Conservation (phyloP, 1,284 basidiomycete species). For the Fomitopsis schrenkii region DNA sequence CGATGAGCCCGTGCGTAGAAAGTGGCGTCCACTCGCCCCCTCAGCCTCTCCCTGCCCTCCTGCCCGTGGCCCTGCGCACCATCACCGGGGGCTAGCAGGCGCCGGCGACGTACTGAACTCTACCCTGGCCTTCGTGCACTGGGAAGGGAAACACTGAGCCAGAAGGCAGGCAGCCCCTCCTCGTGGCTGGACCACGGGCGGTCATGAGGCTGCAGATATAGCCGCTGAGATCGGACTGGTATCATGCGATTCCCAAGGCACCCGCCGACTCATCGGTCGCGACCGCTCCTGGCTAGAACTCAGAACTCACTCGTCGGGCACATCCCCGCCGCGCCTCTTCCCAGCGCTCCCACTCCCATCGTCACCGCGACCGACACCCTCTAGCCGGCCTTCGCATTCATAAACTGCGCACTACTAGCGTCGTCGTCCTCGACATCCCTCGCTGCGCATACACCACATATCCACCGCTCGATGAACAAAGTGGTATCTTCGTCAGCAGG, state of each 20-base stretch:
- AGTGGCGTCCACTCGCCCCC: not conserved
- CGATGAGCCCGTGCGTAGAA: not conserved
- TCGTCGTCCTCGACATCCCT: not conserved
- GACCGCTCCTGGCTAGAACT: constrained; percentile 12
- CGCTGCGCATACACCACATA: not conserved
- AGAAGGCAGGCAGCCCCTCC: constrained; percentile 9
- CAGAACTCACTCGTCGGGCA: constrained; percentile 1
- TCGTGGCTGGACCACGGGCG: constrained; percentile 16
- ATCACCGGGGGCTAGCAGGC: not conserved
- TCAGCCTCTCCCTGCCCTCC: not conserved
- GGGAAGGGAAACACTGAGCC: constrained; percentile 10
- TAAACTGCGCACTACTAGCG: not conserved
- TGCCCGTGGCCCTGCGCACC: not conserved
- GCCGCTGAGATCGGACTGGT: constrained; percentile 32
- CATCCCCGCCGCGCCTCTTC: not conserved
- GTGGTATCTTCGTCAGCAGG: not conserved
- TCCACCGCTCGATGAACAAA: not conserved
- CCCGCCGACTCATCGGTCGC: constrained; percentile 14
- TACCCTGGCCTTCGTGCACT: constrained; percentile 11
- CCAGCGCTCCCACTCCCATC: not conserved
- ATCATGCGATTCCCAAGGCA: constrained; percentile 26
- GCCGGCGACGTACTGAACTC: constrained; percentile 1
- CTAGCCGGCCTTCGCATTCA: not conserved
- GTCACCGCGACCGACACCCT: not conserved
- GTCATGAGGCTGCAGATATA: constrained; percentile 26